These are phyloP conservation scores for Geotrichum carabidarum DNA, from an alignment of 1,139 yeast genomes.

Conservation along the genomic window DNA sequence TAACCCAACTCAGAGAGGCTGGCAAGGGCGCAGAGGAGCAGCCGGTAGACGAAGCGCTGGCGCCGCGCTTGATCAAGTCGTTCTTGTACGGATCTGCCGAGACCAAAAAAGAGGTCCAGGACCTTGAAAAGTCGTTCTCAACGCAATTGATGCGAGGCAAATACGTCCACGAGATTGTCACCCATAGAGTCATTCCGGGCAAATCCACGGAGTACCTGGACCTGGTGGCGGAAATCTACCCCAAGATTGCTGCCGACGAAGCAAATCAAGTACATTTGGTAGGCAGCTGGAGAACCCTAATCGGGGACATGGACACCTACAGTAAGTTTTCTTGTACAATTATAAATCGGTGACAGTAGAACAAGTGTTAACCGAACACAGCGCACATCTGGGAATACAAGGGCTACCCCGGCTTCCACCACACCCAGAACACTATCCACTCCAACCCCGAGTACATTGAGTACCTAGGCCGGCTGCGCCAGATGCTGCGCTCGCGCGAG, in stretches of 20 bases:
- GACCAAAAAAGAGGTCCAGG: conserved; percentile 36
- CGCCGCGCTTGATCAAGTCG: conserved; percentile 34
- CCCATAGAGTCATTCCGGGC: conserved; percentile 39
- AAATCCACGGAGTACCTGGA: conserved; percentile 38
- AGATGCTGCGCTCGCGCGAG: conserved; percentile 36
- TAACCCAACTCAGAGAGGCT: conserved; percentile 23
- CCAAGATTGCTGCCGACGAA: conserved; percentile 35
- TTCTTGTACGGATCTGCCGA: conserved; percentile 39
- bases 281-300: conserved; percentile 42
- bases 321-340: conserved; percentile 2
- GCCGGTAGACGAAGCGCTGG: not conserved
- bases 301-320: conserved; percentile 41
- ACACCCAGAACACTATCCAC: conserved; percentile 38
- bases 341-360: too few relatives aligned
- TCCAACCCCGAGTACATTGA: conserved; percentile 32
- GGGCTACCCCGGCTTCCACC: conserved; percentile 42
- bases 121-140: conserved; percentile 38
- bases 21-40: conserved; percentile 15
- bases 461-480: conserved; percentile 34
- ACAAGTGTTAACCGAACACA: not conserved
- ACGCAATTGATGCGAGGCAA: conserved; percentile 40
- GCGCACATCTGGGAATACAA: conserved; percentile 44
- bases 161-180: conserved; percentile 41
- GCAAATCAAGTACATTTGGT: conserved; percentile 38
- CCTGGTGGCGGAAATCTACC: conserved; percentile 36